Evolutionary conservation across 176 grass and related monocot genomes (phyloP).

Genomic region (Puccinellia tenuiflora): DNA sequence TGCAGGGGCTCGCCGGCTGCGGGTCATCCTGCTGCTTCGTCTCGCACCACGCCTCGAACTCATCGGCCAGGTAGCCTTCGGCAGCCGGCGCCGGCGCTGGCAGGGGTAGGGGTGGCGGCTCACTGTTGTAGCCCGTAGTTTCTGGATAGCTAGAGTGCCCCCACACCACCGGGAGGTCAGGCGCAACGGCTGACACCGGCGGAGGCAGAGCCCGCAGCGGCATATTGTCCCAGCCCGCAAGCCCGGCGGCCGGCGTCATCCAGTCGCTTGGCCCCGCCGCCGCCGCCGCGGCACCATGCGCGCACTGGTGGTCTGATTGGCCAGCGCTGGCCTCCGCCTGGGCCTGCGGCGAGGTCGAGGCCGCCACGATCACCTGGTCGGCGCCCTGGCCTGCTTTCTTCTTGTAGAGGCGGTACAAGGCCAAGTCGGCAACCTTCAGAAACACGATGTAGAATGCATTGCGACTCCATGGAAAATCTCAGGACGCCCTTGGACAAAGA

Average conservation of each 20-base stretch:
- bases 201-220: too few species aligned
- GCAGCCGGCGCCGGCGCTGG: not conserved
- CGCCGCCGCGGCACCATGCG: not conserved
- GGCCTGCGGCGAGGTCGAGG: not conserved
- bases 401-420: conserved; percentile 36
- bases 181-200: not conserved
- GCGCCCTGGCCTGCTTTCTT: not conserved
- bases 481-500: too few species aligned
- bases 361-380: not conserved
- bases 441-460: not conserved
- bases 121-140: too few species aligned
- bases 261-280: not conserved
- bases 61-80: not conserved
- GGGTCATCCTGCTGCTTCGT: not conserved
- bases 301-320: not conserved
- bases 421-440: not conserved
- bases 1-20: not conserved
- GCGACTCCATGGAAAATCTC: not conserved
- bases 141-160: too few species aligned
- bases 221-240: not conserved
- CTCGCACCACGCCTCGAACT: not conserved
- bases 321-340: not conserved
- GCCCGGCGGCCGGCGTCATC: not conserved
- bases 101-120: too few species aligned
- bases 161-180: too few species aligned